Evolutionary conservation across 805 yeast species (phyloP).

Genomic region (Geotrichum ghanense): DNA sequence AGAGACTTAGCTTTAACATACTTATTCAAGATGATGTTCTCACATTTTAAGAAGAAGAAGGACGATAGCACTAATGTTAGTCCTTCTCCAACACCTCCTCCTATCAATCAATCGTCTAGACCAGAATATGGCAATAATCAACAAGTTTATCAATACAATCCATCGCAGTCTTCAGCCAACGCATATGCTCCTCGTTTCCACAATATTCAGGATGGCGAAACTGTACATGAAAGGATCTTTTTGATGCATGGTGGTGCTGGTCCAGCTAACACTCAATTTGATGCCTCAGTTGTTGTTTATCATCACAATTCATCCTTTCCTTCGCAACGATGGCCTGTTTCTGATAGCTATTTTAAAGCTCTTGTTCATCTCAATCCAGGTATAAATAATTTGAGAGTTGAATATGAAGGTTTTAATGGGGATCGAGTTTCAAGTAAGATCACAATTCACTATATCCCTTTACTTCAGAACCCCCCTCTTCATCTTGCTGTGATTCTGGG

Average conservation of each 20-base stretch:
- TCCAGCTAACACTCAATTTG: constrained; percentile 15
- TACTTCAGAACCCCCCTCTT: constrained; percentile 59
- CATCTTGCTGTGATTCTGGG: constrained; percentile 72
- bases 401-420: constrained; percentile 17
- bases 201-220: constrained; percentile 19
- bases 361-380: constrained; percentile 61
- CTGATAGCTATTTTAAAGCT: constrained; percentile 63
- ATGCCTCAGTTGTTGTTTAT: constrained; percentile 34
- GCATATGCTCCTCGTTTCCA: constrained; percentile 14
- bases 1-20: too few relatives aligned
- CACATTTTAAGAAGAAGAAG: constrained; percentile 1
- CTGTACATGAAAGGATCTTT: constrained; percentile 22
- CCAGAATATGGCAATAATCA: background rate
- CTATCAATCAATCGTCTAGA: background rate
- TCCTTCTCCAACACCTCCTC: background rate
- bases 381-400: constrained; percentile 44
- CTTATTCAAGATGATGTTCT: constrained; percentile 2
- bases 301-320: constrained; percentile 42
- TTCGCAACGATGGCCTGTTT: constrained; percentile 58
- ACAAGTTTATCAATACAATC: background rate
- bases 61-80: background rate
- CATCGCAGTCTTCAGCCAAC: background rate
- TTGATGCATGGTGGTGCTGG: constrained; percentile 28
- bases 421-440: constrained; percentile 18
- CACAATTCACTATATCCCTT: constrained; percentile 40